These are phyloP conservation scores for Pseudocercospora eumusae DNA, from an alignment of 2,329 filamentous ascomycete species.

Conservation along the genomic window DNA sequence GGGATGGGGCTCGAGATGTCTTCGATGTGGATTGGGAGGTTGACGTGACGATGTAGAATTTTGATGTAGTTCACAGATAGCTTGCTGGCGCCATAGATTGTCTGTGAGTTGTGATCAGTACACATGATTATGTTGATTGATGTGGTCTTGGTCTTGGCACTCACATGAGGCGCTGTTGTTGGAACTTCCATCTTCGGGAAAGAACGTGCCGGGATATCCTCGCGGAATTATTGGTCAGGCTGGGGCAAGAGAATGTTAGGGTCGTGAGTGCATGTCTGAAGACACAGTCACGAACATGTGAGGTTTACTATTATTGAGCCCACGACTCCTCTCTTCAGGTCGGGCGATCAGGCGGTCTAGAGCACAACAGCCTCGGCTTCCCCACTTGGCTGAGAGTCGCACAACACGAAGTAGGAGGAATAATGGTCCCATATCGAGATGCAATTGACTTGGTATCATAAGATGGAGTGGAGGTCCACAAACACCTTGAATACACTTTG, in stretches of 20 bases:
- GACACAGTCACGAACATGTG: not conserved
- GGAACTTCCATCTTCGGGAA: not conserved
- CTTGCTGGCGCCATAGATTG: not conserved
- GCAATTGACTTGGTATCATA: too few species aligned
- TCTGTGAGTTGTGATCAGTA: not conserved
- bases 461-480: too few species aligned
- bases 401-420: not conserved
- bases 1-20: not conserved
- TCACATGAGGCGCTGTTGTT: not conserved
- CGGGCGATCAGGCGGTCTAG: not conserved
- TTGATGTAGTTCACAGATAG: not conserved
- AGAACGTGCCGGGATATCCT: not conserved
- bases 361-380: not conserved
- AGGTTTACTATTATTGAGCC: not conserved
- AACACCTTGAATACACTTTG: too few species aligned
- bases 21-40: conserved; percentile 4
- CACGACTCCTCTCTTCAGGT: not conserved
- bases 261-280: not conserved
- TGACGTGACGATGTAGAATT: not conserved
- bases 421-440: not conserved
- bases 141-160: not conserved
- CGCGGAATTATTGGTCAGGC: not conserved
- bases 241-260: not conserved
- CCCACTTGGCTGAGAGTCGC: not conserved
- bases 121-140: not conserved